A percentile compares a stretch with the other conserved stretches of the same genome.
Evolutionary conservation across 2,329 filamentous ascomycete genomes (phyloP).

Genomic region (Penicillium occitanis): DNA sequence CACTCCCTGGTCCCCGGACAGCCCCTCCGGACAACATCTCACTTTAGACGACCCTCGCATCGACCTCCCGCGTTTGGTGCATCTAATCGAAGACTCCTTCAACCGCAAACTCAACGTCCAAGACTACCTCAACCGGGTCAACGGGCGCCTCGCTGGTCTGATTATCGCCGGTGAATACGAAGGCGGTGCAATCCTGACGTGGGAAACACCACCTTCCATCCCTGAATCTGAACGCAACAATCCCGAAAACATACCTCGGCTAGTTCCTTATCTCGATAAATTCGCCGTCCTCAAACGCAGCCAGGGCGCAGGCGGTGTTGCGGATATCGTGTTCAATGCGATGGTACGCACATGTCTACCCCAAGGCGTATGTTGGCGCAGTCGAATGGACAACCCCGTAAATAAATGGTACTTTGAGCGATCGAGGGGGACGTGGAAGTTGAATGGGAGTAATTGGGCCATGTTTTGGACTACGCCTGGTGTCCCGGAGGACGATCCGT

Average conservation of each 20-base stretch:
- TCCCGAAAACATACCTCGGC: conserved; percentile 56
- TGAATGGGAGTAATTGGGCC: conserved; percentile 82
- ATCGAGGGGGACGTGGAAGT: conserved; percentile 76
- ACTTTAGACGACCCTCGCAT: conserved; percentile 77
- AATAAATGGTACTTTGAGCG: conserved; percentile 99
- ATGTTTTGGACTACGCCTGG: conserved; percentile 96
- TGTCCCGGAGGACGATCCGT: conserved; percentile 51
- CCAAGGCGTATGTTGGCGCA: conserved; percentile 86
- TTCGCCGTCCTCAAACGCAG: conserved; percentile 88
- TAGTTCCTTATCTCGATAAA: conserved; percentile 94
- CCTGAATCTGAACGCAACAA: conserved; percentile 58
- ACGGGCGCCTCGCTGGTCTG: conserved; percentile 78
- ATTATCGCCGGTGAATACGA: conserved; percentile 97
- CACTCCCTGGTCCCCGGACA: conserved; percentile 67
- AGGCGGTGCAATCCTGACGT: conserved; percentile 89
- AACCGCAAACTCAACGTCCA: conserved; percentile 76
- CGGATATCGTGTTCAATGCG: conserved; percentile 92
- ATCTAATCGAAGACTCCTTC: conserved; percentile 94
- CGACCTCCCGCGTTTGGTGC: conserved; percentile 76
- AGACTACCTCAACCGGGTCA: conserved; percentile 79
- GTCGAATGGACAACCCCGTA: conserved; percentile 85
- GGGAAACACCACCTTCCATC: conserved; percentile 72
- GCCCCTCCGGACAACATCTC: conserved; percentile 57
- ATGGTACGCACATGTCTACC: conserved; percentile 92
- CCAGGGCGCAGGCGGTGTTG: conserved; percentile 88